Evolutionary conservation across 495 filamentous ascomycete species (phyloP).

Genomic region (Talaromyces wortmannii): DNA sequence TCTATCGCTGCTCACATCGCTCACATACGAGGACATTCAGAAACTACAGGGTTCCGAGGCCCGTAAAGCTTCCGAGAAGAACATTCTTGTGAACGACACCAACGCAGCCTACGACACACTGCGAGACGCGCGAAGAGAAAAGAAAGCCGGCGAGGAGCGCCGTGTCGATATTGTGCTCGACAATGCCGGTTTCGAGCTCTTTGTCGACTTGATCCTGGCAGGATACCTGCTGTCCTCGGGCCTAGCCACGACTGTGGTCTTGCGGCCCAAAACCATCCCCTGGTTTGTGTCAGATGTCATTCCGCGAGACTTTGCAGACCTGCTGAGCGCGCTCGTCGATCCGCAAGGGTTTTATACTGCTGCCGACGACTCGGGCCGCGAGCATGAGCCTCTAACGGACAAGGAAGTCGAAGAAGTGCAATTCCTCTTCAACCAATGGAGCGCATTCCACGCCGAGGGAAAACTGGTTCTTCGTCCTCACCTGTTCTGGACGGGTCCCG

Average conservation of each 20-base stretch:
- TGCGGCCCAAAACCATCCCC: conserved; percentile 88
- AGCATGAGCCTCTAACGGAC: conserved; percentile 52
- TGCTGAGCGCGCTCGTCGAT: conserved; percentile 68
- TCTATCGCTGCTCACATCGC: conserved; percentile 78
- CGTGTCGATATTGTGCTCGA: conserved; percentile 90
- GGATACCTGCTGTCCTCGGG: conserved; percentile 79
- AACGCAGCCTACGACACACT: conserved; percentile 64
- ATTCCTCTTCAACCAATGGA: conserved; percentile 81
- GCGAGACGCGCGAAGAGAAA: conserved; percentile 48
- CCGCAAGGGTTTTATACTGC: conserved; percentile 72
- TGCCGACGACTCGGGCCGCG: conserved; percentile 57
- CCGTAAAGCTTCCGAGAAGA: conserved; percentile 74
- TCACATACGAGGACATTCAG: conserved; percentile 94
- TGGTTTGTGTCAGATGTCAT: conserved; percentile 98
- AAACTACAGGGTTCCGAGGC: conserved; percentile 86
- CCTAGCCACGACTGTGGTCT: conserved; percentile 78
- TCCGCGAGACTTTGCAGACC: conserved; percentile 71
- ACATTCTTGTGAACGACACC: conserved; percentile 84
- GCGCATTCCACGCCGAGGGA: conserved; percentile 68
- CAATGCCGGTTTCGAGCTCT: conserved; percentile 95
- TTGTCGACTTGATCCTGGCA: conserved; percentile 84
- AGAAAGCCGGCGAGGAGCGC: conserved; percentile 44
- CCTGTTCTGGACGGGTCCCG: conserved; percentile 80
- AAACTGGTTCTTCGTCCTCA: conserved; percentile 75
- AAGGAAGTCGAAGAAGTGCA: conserved; percentile 58